Evolutionary conservation across 495 filamentous ascomycete genomes (phyloP), one percentile per base, ranked within the genome.

Genomic region (Penicillium longicatenatum): DNA sequence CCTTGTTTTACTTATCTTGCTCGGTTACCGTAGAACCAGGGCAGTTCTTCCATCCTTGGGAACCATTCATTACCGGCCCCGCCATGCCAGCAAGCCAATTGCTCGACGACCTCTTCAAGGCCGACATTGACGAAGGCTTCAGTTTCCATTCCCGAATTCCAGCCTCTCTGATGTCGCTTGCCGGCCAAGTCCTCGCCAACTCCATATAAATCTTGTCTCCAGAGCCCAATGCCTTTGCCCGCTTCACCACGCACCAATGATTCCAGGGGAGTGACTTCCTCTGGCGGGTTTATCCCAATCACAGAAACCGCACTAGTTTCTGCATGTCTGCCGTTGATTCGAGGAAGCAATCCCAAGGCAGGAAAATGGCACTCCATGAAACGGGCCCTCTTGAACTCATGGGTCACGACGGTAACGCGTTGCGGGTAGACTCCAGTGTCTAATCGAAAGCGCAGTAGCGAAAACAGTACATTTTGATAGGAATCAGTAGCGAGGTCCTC

Each of bases 401-500:
- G 89, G 47, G 85, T 88, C 45, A 95, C 79, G 14, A 95, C 78
- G 12, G 84, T 91, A 3, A 94, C 67, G 26, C 52, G 61, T n/a
- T 45, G 41, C 10, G 73, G 76, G 50, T 74, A 76, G 2, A 44
- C 14, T 0, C 77, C 72, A 1, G 72, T 75, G 21, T 74, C 63
- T 19, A 58, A 31, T 63, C 78, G 81, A 67, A 91, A 93, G 20
- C 70, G 69, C 6, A 86, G 58, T 9, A 92, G 62, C 4, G 87
- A 88, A 61, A 92, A 90, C 19, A 93, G 67, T 12, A 93, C 71
- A 60, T 94, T 95, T 55, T 87, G 83, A 64, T 89, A 91, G 4
- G 88, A 92, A 61, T 95, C 91, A n/a, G 88, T 81, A 1, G 91
- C 89, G 50, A 80, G 75, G 11, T 81, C 74, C 64, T 94, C 91